Base-by-base conservation (phyloP, 345 rosid species). In the Linum lewisii region DNA sequence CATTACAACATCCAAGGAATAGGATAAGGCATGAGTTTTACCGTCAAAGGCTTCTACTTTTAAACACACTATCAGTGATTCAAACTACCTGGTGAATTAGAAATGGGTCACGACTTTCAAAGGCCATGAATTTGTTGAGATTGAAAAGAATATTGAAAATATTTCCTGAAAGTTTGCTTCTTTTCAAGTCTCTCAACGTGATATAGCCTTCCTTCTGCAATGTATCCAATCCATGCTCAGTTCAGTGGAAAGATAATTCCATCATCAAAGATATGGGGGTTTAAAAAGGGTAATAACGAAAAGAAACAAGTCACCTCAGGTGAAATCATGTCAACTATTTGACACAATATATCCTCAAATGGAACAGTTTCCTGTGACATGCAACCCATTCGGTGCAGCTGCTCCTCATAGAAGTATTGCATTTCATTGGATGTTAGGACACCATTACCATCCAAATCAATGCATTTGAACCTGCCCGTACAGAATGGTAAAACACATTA, bases 351-450 rank as follows among this genome's bases (percentile, higher is more conserved):
- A 52, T 52, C 56, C 25, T 52, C 56, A 52, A 52, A 52, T 2
- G 20, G 56, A 13, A 52, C 56, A 52, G 56, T 19, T 52, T 52
- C 56, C 22, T 52, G 56, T 9, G 24, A 9, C 56, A 52, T 52
- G 56, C 56, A 52, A 20, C 25, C 15, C 56, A 52, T 52, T 21
- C 56, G 56, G 20, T 52, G 56, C 56, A 52, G 25, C 56, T 52
- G 56, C 25, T 52, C 56, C 56, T 52, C 56, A 15, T 52, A 52
- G 56, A 52, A 52, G 56, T 20, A 52, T 52, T 52, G 56, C 56
- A 52, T 6, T 21, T 52, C 56, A 24, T 15, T 52, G 56, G 21
- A 24, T n/a, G 56, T 52, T 21, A 52, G 25, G 25, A 52, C 25
- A 3, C 56, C 56, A 52, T 52, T 52, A 9, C 24, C 56, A 21